Conservation (phyloP, 441 rosid genomes). For the Pelargonium cotyledonis region DNA sequence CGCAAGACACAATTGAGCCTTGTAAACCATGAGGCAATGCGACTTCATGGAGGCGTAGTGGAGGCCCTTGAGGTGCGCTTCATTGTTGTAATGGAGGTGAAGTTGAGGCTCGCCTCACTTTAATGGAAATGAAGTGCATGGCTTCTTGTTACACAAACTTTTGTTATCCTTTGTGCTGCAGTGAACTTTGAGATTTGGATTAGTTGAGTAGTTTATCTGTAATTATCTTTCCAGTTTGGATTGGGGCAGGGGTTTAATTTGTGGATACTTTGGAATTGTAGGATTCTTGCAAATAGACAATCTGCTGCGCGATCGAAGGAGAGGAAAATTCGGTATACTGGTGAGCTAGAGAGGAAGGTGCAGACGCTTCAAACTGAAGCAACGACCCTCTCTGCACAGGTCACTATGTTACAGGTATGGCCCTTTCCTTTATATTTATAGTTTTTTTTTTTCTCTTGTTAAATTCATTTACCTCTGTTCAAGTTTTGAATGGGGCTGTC, state of each 20-base stretch:
- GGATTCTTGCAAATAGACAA: conserved; percentile 90
- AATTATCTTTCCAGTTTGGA: too few species aligned
- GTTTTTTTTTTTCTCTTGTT: not conserved
- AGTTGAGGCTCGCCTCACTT: too few species aligned
- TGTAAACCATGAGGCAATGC: too few species aligned
- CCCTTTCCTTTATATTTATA: conserved; percentile 1
- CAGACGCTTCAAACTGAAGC: conserved; percentile 96
- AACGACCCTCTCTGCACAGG: conserved; percentile 89
- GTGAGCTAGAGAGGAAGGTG: conserved; percentile 87
- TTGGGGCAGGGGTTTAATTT: not conserved
- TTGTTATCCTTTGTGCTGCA: not conserved
- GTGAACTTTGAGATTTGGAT: not conserved
- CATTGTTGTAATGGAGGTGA: not conserved
- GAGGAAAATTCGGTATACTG: conserved; percentile 72
- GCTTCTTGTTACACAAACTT: too few species aligned
- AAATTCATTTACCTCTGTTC: not conserved
- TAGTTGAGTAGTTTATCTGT: too few species aligned
- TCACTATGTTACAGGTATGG: conserved; percentile 76
- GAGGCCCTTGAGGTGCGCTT: not conserved
- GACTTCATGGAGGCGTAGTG: too few species aligned
- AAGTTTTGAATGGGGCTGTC: not conserved
- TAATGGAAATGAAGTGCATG: not conserved
- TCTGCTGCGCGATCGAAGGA: conserved; percentile 95
- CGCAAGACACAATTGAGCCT: too few species aligned
- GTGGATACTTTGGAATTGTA: conserved; percentile 23